Conservation (phyloP, 202 grass and related monocot genomes). For the Setaria viridis region DNA sequence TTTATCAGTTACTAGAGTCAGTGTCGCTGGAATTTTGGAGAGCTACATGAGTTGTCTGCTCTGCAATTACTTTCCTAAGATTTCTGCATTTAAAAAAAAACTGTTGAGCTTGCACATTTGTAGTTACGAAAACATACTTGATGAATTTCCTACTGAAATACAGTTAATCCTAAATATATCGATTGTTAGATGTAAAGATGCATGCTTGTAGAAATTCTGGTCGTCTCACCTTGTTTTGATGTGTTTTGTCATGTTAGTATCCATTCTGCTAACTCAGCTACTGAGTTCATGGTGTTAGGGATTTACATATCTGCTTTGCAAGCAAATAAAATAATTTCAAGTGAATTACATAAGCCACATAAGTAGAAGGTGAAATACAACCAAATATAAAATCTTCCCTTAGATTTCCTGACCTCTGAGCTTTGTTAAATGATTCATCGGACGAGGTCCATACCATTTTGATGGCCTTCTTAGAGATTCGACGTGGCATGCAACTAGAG, state of each 20-base stretch:
- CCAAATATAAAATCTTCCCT: conserved; percentile 11
- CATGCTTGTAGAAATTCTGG: not conserved
- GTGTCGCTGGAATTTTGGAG: not conserved
- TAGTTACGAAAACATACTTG: not conserved
- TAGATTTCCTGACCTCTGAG: not conserved
- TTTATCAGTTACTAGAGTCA: too few relatives aligned
- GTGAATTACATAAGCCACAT: not conserved
- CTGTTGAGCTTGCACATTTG: not conserved
- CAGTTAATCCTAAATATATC: not conserved
- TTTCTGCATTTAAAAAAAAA: not conserved
- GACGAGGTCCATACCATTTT: too few relatives aligned
- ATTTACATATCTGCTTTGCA: not conserved
- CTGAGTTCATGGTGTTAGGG: not conserved
- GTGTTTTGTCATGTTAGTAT: not conserved
- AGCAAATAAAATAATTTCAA: not conserved
- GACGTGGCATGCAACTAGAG: too few relatives aligned
- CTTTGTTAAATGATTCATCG: too few relatives aligned
- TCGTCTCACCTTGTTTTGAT: not conserved
- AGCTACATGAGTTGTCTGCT: not conserved
- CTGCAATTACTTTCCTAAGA: not conserved
- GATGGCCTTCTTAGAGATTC: too few relatives aligned
- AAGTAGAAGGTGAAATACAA: not conserved
- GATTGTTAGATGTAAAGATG: not conserved
- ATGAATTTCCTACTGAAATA: not conserved
- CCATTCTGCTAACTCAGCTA: not conserved